Base-by-base conservation (phyloP, 2,329 filamentous ascomycete genomes). In the Beauveria varroae region DNA sequence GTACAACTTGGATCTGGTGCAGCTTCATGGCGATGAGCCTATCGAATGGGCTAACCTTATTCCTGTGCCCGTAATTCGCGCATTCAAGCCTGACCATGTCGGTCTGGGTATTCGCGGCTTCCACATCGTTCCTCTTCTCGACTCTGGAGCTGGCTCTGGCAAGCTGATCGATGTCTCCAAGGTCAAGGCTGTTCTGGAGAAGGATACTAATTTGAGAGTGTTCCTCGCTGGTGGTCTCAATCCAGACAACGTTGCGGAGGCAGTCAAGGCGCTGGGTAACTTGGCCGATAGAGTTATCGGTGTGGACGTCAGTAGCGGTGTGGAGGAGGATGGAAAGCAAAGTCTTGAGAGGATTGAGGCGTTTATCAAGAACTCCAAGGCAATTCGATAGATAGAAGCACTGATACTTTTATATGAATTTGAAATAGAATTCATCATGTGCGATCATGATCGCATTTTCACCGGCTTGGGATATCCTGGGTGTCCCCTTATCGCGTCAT, bases 261-360 rank as follows among this genome's bases (percentile, higher is more conserved):
- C 84, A 8, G 77, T 99, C 20, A 76, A 79, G 24, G 80, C 82
- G 16, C 76, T 93, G 18, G 88, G 86, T 0, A 78, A 82, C 7
- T 72, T 84, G 10, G 78, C 79, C 28, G 79, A 79, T 10, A 84
- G 87, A 63, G 84, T 97, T 14, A 78, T 92, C 40, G 93, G 88
- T 2, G 89, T 99, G 3, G 95, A 99, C 77, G 91, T 96, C 22
- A 96, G 92, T 73, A 96, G 91, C 69, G 96, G 96, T 0, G 92
- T 99, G 2, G 95, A 98, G 75, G 86, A 86, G 41, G 83, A 88
- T 67, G 93, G 92, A 2, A 79, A 85, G 70, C 95, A 99, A 75
- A 89, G 87, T 73, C 68, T 93, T 62, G 83, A 85, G 20, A 96
- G 89, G 77, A 98, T 99, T 67, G 79, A 80, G 65, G 84, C 82